Percentiles rank a stretch among this genome's conserved stretches.
Conservation (phyloP, 192 early-diverging fungal species). For the Jimgerdemannia lactiflua region DNA sequence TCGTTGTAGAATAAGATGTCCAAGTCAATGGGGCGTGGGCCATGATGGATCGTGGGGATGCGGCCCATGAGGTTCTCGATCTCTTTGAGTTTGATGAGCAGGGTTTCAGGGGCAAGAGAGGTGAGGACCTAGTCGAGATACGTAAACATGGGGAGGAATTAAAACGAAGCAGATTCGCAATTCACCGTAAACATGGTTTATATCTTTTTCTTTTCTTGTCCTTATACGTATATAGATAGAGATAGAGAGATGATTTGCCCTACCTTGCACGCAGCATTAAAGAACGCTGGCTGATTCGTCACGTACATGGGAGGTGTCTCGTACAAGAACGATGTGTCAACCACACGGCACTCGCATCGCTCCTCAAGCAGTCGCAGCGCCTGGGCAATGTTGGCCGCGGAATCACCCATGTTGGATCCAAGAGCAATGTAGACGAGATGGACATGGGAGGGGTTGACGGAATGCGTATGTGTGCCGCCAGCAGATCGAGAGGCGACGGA, state of each 20-base stretch:
- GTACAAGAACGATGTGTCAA: conserved; percentile 95
- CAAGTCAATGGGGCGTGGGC: conserved; percentile 91
- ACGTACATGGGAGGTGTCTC: conserved; percentile 97
- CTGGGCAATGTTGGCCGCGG: conserved; percentile 70
- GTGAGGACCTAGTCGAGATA: conserved; percentile 86
- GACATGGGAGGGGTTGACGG: conserved; percentile 31
- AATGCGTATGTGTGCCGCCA: conserved; percentile 14
- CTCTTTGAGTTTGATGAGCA: conserved; percentile 77
- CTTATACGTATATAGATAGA: too few relatives aligned
- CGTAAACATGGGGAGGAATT: too few relatives aligned
- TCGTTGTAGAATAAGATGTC: conserved; percentile 95
- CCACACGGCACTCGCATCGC: conserved; percentile 39
- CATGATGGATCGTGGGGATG: conserved; percentile 61
- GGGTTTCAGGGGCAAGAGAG: conserved; percentile 61
- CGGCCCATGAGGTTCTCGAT: conserved; percentile 87
- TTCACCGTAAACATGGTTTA: too few relatives aligned
- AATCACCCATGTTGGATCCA: conserved; percentile 91
- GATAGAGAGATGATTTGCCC: too few relatives aligned
- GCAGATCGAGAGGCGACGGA: conserved; percentile 15
- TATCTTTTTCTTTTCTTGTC: too few relatives aligned
- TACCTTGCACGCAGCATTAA: conserved; percentile 88
- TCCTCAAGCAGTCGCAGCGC: conserved; percentile 60
- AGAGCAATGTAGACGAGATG: conserved; percentile 80
- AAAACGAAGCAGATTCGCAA: too few relatives aligned
- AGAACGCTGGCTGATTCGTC: conserved; percentile 84